phyloP scores from a whole-genome alignment of 257 asterid genomes.

The Craterostigma plantagineum region DNA sequence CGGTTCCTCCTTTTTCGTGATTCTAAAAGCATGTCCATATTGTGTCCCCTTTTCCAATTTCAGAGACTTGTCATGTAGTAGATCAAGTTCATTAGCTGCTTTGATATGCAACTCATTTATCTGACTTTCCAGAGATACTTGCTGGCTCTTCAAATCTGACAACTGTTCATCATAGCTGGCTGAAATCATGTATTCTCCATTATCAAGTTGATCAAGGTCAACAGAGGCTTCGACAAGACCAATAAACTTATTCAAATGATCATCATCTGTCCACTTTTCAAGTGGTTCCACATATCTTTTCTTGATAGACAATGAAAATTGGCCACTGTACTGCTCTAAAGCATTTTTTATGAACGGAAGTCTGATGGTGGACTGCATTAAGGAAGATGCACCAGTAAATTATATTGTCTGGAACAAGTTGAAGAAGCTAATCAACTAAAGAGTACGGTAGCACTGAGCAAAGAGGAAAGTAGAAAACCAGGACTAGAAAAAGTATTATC shows the following conservation, averaged over 20 bases:
- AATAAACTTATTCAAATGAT: slow-evolving; percentile 74
- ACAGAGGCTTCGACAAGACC: slow-evolving; percentile 91
- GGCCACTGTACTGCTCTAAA: slow-evolving; percentile 58
- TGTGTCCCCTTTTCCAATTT: slow-evolving; percentile 84
- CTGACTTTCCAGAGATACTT: slow-evolving; percentile 55
- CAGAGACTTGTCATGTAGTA: slow-evolving; percentile 60
- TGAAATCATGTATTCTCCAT: slow-evolving; percentile 94
- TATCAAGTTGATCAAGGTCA: slow-evolving; percentile 95
- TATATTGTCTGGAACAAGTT: slow-evolving; percentile 3
- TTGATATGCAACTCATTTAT: slow-evolving; percentile 59
- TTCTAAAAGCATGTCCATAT: slow-evolving; percentile 84
- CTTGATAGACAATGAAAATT: slow-evolving; percentile 50
- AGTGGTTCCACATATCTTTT: slow-evolving; percentile 58
- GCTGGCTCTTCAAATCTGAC: slow-evolving; percentile 46
- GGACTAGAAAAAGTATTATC: too few species aligned
- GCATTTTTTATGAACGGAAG: slow-evolving; percentile 69
- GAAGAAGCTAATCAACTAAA: neutral
- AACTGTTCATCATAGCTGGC: slow-evolving; percentile 65
- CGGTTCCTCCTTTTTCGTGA: slow-evolving; percentile 98
- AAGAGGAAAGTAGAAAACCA: neutral
- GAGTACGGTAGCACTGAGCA: neutral
- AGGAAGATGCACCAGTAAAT: slow-evolving; percentile 13
- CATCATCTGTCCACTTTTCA: slow-evolving; percentile 55
- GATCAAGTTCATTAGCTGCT: slow-evolving; percentile 77
- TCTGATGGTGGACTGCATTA: slow-evolving; percentile 74